Evolutionary conservation across 1,284 basidiomycete genomes (phyloP).

Genomic region (Takashimella tepidaria): DNA sequence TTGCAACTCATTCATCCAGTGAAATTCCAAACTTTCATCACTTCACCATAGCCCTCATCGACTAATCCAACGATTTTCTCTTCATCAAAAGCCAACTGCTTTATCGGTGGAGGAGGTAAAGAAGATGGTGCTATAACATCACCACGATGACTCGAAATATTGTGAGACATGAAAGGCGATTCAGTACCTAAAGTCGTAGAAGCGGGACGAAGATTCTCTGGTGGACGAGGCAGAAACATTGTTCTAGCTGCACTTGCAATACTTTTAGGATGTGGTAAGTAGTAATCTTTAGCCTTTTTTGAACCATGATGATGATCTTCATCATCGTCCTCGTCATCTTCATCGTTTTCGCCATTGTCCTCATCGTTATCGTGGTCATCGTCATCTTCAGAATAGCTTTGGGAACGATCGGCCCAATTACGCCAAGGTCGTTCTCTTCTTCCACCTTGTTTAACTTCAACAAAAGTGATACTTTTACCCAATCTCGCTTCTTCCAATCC

Average conservation of each 20-base stretch:
- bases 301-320: neutral
- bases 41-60: conserved; percentile 11
- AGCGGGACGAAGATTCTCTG: conserved; percentile 10
- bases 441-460: conserved; percentile 36
- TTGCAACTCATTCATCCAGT: no score
- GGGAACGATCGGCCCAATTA: neutral
- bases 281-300: conserved; percentile 1
- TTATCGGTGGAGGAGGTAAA: conserved; percentile 15
- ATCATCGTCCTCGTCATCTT: neutral
- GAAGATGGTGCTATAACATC: no score
- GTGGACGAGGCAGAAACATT: conserved; percentile 36
- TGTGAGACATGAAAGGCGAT: neutral
- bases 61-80: conserved; percentile 45
- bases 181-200: neutral
- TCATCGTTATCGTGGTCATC: neutral
- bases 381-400: neutral
- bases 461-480: conserved; percentile 34
- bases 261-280: conserved; percentile 36
- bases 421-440: conserved; percentile 1
- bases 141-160: no score
- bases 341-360: neutral
- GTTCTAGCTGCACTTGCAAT: conserved; percentile 40
- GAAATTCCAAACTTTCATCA: conserved; percentile 42
- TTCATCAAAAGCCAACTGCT: conserved; percentile 45
- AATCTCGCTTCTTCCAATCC: conserved; percentile 6